Evolutionary conservation across 2,329 filamentous ascomycete species (phyloP), one percentile per base, ranked within the genome.

Genomic region (Zalaria sp.): DNA sequence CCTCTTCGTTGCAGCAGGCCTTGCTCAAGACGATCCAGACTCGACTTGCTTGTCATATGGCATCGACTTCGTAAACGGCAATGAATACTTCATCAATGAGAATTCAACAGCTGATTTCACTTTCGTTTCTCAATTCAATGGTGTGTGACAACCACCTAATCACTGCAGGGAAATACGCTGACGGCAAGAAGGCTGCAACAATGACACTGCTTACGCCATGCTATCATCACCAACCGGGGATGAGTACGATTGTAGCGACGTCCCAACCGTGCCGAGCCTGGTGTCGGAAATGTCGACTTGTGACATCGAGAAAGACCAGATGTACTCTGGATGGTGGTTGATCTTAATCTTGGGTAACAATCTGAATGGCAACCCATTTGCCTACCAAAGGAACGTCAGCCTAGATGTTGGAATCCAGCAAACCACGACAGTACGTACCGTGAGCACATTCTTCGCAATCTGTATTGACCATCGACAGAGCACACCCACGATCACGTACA

Each of bases 31-130:
- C 35, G 36, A 38, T 35, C 9, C 40, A 5, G 39, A 44, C 11
- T 46, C 46, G 7, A 37, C 31, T 3, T 52, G 50, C 35, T 10
- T 43, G 3, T 46, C 47, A 2, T 52, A 46, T 27, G 49, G 49
- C 27, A 49, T 51, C 27, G 50, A 51, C 34, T 51, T 51, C 32
- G 43, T 47, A 5, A 45, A 47, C 37, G 45, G 47, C 38, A 46
- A 46, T 8, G 41, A 31, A 27, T 52, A 52, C 38, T 52, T 52
- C 37, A 48, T 51, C 42, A 49, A 52, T 38, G 36, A 42, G 5
- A 35, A 41, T 11, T 49, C 46, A 4, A 47, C 38, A 11, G 38
- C 31, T 4, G 35, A 37, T 8, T 51, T 52, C 38, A 50, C 48
- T 2, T 42, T 39, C 2, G 50, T 52, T n/a, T 45, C 48, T 4